phyloP scores from a whole-genome alignment of 306 rosid genomes.

The Castanea crenata region DNA sequence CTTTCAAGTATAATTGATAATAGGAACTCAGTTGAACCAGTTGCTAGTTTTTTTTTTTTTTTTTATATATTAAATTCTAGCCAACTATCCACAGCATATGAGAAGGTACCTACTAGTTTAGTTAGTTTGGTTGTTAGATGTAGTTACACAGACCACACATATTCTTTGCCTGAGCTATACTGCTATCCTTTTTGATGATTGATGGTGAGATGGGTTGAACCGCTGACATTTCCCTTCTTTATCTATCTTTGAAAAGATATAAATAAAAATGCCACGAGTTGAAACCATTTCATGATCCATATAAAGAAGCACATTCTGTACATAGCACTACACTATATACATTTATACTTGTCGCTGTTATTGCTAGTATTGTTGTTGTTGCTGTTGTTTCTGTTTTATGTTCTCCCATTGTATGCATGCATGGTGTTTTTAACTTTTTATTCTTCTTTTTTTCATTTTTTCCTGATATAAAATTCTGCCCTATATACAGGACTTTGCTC shows the following conservation, averaged over 20 bases:
- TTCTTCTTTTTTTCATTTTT: background rate
- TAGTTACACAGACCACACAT: too few species aligned
- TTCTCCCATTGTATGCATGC: background rate
- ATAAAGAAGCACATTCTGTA: background rate
- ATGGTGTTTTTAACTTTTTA: background rate
- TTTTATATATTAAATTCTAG: background rate
- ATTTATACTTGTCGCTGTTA: too few species aligned
- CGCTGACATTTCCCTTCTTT: too few species aligned
- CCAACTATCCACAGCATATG: background rate
- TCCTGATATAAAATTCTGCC: constrained; percentile 1
- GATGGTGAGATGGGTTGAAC: too few species aligned
- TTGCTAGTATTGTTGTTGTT: background rate
- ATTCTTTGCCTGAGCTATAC: background rate
- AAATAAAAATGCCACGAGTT: background rate
- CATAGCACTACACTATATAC: too few species aligned
- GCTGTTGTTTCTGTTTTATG: background rate
- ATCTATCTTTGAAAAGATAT: background rate
- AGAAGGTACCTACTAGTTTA: background rate
- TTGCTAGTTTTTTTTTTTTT: background rate
- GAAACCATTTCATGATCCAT: background rate
- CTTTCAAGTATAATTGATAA: background rate
- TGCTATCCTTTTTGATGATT: background rate
- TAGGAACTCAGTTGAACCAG: background rate
- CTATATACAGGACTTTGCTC: constrained; percentile 68
- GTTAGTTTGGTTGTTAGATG: too few species aligned